Evolutionary conservation across 2,329 filamentous ascomycete genomes (phyloP).

Genomic region (Fusarium nygamai): DNA sequence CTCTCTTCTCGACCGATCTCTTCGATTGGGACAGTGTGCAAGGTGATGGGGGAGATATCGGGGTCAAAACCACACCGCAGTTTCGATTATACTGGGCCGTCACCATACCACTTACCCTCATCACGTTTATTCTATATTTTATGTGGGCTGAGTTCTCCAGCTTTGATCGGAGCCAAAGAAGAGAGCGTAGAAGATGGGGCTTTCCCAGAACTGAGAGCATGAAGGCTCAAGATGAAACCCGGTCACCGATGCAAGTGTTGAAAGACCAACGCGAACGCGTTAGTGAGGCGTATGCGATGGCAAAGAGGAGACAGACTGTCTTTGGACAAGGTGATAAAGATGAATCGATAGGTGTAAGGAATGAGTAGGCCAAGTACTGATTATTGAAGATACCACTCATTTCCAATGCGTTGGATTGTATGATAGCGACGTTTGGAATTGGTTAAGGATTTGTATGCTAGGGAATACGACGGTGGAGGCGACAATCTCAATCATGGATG

Average conservation of each 20-base stretch:
- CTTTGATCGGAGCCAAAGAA: slow-evolving; percentile 28
- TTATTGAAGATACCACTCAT: not conserved
- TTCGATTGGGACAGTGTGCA: slow-evolving; percentile 48
- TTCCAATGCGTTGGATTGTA: not conserved
- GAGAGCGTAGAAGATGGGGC: slow-evolving; percentile 26
- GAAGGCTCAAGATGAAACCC: slow-evolving; percentile 8
- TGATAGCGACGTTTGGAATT: not conserved
- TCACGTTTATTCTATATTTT: slow-evolving; percentile 50
- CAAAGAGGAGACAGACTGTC: slow-evolving; percentile 16
- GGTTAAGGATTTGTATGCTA: not conserved
- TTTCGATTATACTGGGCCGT: slow-evolving; percentile 54
- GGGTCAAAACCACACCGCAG: slow-evolving; percentile 47
- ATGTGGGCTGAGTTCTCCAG: slow-evolving; percentile 47
- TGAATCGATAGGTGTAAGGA: not conserved
- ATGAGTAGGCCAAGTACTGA: not conserved
- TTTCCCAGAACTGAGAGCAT: slow-evolving; percentile 28
- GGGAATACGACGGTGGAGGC: not conserved
- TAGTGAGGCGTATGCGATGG: slow-evolving; percentile 18
- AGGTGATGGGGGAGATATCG: slow-evolving; percentile 42
- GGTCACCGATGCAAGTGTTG: slow-evolving; percentile 24
- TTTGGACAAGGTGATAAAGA: slow-evolving; percentile 14
- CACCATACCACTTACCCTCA: slow-evolving; percentile 51
- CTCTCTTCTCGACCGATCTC: slow-evolving; percentile 51
- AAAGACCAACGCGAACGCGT: slow-evolving; percentile 22
- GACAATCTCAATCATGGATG: slow-evolving; percentile 5